phyloP scores from a whole-genome alignment of 2,329 filamentous ascomycete species.

The Botrytis elliptica region DNA sequence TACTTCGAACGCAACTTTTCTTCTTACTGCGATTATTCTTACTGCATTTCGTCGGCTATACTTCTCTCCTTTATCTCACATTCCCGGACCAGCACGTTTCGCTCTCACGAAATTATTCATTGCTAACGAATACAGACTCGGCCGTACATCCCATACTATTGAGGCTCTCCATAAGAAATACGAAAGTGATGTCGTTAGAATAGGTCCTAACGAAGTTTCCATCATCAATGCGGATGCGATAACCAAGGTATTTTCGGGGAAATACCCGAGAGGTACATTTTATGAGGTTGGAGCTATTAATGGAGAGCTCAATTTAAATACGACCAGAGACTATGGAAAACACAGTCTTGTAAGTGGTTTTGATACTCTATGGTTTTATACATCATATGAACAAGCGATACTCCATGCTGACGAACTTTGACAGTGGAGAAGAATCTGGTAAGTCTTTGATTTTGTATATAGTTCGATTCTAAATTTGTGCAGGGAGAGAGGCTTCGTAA shows the following conservation, averaged over 20 bases:
- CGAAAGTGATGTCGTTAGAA: slow-evolving; percentile 30
- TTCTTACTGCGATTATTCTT: slow-evolving; percentile 15
- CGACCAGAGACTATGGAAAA: slow-evolving; percentile 22
- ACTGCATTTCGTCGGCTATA: slow-evolving; percentile 27
- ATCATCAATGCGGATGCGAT: slow-evolving; percentile 33
- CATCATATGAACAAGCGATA: background rate
- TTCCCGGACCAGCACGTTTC: slow-evolving; percentile 33
- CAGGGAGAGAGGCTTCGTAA: slow-evolving; percentile 25
- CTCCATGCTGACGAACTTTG: background rate
- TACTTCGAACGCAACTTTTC: slow-evolving; percentile 19
- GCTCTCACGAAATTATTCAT: slow-evolving; percentile 32
- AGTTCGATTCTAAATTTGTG: background rate
- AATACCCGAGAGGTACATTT: slow-evolving; percentile 25
- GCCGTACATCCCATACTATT: slow-evolving; percentile 22
- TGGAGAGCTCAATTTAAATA: slow-evolving; percentile 25
- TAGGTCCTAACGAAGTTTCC: slow-evolving; percentile 31
- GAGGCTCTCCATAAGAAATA: slow-evolving; percentile 32
- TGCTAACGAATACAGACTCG: slow-evolving; percentile 25
- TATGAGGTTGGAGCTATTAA: slow-evolving; percentile 25
- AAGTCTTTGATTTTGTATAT: background rate
- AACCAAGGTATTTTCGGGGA: slow-evolving; percentile 24
- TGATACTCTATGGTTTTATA: background rate
- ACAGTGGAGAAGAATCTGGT: slow-evolving; percentile 26
- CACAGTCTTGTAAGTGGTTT: slow-evolving; percentile 14
- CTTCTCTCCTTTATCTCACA: slow-evolving; percentile 27